Conservation (phyloP, 2,329 filamentous ascomycete genomes). For the Alternaria gansuensis region DNA sequence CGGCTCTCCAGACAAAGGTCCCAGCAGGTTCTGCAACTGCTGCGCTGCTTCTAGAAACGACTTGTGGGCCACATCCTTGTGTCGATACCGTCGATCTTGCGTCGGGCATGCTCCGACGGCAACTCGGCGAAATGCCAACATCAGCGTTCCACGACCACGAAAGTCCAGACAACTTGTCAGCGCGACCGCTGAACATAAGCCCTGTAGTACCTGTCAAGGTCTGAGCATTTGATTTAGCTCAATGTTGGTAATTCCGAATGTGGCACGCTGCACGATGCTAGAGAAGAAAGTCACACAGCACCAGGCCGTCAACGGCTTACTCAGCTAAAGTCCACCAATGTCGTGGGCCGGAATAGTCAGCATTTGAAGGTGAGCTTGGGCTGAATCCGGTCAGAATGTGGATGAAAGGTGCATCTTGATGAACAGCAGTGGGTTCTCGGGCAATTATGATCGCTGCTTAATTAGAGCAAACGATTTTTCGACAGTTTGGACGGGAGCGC, state of each 20-base stretch:
- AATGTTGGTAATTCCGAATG: neutral
- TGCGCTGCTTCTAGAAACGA: neutral
- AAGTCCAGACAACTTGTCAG: slow-evolving; percentile 1
- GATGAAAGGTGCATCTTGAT: neutral
- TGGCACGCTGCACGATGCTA: slow-evolving; percentile 1
- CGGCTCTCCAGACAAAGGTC: slow-evolving; percentile 8
- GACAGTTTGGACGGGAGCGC: slow-evolving; percentile 3
- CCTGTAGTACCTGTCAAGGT: slow-evolving; percentile 3
- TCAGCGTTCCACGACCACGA: slow-evolving; percentile 2
- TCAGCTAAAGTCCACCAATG: slow-evolving; percentile 3
- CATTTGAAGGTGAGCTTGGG: neutral
- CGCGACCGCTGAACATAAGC: slow-evolving; percentile 4
- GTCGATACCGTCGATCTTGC: slow-evolving; percentile 12
- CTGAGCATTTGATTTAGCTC: neutral
- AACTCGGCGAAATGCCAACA: neutral
- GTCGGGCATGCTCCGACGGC: slow-evolving; percentile 7
- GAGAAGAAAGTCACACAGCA: neutral
- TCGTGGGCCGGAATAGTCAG: neutral
- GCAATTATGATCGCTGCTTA: neutral
- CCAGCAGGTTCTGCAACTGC: neutral
- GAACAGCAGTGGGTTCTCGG: neutral
- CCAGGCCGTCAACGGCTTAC: neutral
- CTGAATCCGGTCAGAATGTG: neutral
- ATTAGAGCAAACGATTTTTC: slow-evolving; percentile 1
- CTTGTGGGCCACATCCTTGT: neutral